A percentile compares a stretch with the other conserved stretches of the same genome.
Evolutionary conservation across 2,329 filamentous ascomycete species (phyloP).

Genomic region (Mollisiaceae sp.): DNA sequence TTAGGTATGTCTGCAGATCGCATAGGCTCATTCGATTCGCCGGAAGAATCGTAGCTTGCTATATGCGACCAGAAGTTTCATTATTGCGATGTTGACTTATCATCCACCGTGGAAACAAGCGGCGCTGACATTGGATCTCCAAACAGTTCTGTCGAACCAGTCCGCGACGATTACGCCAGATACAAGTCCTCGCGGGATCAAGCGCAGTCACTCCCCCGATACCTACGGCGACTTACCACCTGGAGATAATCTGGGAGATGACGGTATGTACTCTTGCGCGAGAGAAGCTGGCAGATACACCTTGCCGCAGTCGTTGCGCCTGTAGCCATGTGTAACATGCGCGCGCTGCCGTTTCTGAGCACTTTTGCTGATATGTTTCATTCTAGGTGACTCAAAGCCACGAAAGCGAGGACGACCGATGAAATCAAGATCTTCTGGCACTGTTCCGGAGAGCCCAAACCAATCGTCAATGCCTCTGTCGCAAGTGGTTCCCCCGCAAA

Average conservation of each 20-base stretch:
- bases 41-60: conserved; percentile 22
- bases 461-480: conserved; percentile 55
- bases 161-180: conserved; percentile 54
- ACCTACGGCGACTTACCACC: conserved; percentile 59
- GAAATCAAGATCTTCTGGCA: conserved; percentile 49
- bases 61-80: conserved; percentile 16
- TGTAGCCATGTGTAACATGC: conserved; percentile 39
- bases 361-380: conserved; percentile 35
- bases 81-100: conserved; percentile 35
- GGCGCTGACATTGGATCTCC: conserved; percentile 31
- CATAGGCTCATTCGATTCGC: conserved; percentile 26
- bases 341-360: conserved; percentile 27
- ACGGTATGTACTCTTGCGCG: conserved; percentile 66
- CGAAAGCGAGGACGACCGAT: conserved; percentile 45
- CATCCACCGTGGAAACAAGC: conserved; percentile 20
- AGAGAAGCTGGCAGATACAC: conserved; percentile 3
- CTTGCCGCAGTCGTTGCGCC: conserved; percentile 23
- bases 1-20: conserved; percentile 60
- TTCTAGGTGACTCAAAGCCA: conserved; percentile 49
- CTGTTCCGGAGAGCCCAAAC: conserved; percentile 61
- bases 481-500: conserved; percentile 57
- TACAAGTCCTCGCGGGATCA: conserved; percentile 70
- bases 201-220: conserved; percentile 76
- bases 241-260: conserved; percentile 66
- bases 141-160: conserved; percentile 37